Base-by-base conservation (phyloP, 768 basidiomycete species). In the Collybia mongolica region DNA sequence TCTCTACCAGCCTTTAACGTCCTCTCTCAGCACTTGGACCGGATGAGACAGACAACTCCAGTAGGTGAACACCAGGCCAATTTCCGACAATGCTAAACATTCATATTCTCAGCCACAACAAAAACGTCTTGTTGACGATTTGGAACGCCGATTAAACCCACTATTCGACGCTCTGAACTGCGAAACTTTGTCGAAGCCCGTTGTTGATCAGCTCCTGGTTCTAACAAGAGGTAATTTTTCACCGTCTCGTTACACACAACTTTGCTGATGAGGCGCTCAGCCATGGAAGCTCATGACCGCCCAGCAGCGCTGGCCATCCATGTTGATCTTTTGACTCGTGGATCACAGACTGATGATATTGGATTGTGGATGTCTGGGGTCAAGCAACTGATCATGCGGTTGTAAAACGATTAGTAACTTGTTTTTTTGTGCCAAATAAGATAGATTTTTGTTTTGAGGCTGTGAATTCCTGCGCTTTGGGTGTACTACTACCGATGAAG, bases 131-230 rank as follows among this genome's bases (percentile, higher is more conserved):
- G 83, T 82, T 0, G 92, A 93, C 44, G 94, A 96, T 58, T 78
- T 94, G 4, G 93, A 95, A 63, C 80, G 92, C 17, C 80, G 95
- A 26, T 75, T 96, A 58, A 93, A 86, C 61, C 80, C 84, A 0
- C 68, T 98, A 39, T 97, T 95, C 60, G 95, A 97, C 62, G 86
- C 84, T n/a, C 69, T 98, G 58, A 97, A 98, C 66, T 93, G 91
- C 61, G 78, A 93, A 59, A 88, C 89, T 6, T 63, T 97, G 17
- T 86, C 90, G 12, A 72, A 74, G 52, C 65, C 79, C 9, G 83
- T 91, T 19, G 77, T 88, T 12, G 87, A 88, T 38, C 83, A 89
- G 56, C 70, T 97, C 24, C 61, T 82, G 18, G 80, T 83, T 37
- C 74, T 98, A 39, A 77, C 83, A 3, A 75, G 80, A 73, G 94